Conservation (phyloP, 106 monocot genomes). For the Acanthochlamys bracteata region DNA sequence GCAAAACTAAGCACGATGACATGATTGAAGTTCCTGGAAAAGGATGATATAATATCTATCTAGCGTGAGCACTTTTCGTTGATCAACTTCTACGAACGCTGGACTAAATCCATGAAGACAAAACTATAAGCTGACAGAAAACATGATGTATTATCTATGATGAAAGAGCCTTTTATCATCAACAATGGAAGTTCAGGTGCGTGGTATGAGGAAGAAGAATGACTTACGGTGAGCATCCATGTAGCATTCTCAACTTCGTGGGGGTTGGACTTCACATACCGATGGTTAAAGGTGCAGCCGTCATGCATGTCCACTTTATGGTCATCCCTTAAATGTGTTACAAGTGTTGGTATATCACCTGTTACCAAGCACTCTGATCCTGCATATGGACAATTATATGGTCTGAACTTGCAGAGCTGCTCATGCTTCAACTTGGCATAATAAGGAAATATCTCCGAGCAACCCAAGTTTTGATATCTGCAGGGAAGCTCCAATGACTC, state of each 20-base stretch:
- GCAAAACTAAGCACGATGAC: too few species aligned
- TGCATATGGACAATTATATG: neutral
- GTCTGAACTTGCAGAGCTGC: constrained; percentile 4
- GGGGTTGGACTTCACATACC: constrained; percentile 5
- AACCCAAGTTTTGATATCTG: constrained; percentile 5
- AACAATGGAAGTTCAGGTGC: too few species aligned
- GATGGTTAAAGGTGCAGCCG: constrained; percentile 5
- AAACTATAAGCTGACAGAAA: too few species aligned
- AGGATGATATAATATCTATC: too few species aligned
- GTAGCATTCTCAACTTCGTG: neutral
- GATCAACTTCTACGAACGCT: too few species aligned
- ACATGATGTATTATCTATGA: too few species aligned
- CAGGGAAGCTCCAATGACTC: constrained; percentile 3
- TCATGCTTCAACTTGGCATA: constrained; percentile 3
- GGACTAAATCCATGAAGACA: too few species aligned
- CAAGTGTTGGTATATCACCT: neutral
- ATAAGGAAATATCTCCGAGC: constrained; percentile 5
- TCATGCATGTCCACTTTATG: constrained; percentile 7
- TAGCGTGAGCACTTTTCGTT: too few species aligned
- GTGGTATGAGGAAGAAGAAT: neutral
- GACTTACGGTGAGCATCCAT: constrained; percentile 6
- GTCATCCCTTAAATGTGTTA: neutral
- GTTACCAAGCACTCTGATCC: constrained; percentile 5
- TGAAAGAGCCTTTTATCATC: too few species aligned
- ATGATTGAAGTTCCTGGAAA: too few species aligned